Percentiles rank a stretch among this genome's conserved stretches.
Evolutionary conservation across 208 protist species (phyloP).

Genomic region (Trypanosoma grayi): DNA sequence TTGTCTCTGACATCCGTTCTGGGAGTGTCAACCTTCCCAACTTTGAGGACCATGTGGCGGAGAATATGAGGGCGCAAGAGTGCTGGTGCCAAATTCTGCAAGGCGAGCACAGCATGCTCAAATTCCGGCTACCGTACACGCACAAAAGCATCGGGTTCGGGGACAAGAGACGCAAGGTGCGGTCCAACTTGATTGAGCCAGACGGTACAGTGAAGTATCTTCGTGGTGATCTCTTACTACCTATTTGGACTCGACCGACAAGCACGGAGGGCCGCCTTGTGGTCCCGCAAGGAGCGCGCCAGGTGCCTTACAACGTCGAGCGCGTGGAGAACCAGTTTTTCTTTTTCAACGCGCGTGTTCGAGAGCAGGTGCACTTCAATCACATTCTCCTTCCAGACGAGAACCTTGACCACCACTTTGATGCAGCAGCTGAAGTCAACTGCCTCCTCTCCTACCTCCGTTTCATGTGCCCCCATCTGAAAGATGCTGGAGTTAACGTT

Average conservation of each 20-base stretch:
- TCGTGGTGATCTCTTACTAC: slow-evolving; percentile 88
- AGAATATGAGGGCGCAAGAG: slow-evolving; percentile 92
- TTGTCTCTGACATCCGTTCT: slow-evolving; percentile 94
- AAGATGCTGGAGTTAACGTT: slow-evolving; percentile 23
- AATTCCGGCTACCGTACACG: slow-evolving; percentile 95
- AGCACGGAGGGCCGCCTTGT: slow-evolving; percentile 95
- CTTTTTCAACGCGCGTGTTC: slow-evolving; percentile 92
- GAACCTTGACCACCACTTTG: slow-evolving; percentile 94
- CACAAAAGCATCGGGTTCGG: slow-evolving; percentile 50
- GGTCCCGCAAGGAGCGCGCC: slow-evolving; percentile 64
- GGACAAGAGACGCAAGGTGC: slow-evolving; percentile 35
- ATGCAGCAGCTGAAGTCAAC: slow-evolving; percentile 90
- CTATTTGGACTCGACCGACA: slow-evolving; percentile 95
- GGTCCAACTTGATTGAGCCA: slow-evolving; percentile 45
- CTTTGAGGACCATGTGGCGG: slow-evolving; percentile 89
- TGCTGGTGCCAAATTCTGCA: slow-evolving; percentile 91
- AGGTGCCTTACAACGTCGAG: slow-evolving; percentile 69
- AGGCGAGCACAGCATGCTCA: slow-evolving; percentile 91
- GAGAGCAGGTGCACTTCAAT: slow-evolving; percentile 91
- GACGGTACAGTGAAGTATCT: slow-evolving; percentile 87
- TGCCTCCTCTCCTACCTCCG: slow-evolving; percentile 73
- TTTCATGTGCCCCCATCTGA: slow-evolving; percentile 62
- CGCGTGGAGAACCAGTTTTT: slow-evolving; percentile 93
- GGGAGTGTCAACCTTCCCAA: slow-evolving; percentile 76
- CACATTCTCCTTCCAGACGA: slow-evolving; percentile 58